Evolutionary conservation across 495 filamentous ascomycete genomes (phyloP), one percentile per base, ranked within the genome.

Genomic region (Tuber brumale): DNA sequence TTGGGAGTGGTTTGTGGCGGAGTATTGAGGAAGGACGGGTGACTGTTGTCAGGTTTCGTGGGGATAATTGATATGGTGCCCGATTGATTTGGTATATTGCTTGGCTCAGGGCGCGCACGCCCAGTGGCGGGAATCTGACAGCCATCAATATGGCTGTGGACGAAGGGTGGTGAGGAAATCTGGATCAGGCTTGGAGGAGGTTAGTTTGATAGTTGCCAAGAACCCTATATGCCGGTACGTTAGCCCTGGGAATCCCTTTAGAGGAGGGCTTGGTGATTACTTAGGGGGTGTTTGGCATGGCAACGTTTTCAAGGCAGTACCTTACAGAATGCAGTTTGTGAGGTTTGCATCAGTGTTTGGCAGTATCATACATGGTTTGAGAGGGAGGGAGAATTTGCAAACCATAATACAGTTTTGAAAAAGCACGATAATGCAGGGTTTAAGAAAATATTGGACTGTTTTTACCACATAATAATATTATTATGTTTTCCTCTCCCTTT

Each of bases 1-100:
- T 66, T 35, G 57, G 31, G 12, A 19, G 27, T 7, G 57, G 57
- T 66, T 66, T 66, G 57, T 66, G 77, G 46, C 76, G 82, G 42
- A 72, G 72, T 43, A 83, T 66, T 18, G 57, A 18, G 27, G 57
- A 18, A 66, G 57, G 27, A 12, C 27, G 57, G 12, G 27, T 66
- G 57, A 8, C 31, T 3, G 27, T 2, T 8, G 27, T 19, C 31
- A 66, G 57, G 35, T 66, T 66, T 35, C 3, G 57, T 66, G 31
- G 14, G 57, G 57, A 35, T 27, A 66, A 66, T 35, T 1, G 27
- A 18, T 14, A 66, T 18, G 57, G 57, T 6, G 27, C 35, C 35
- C 27, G 57, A 5, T 16, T 14, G 0, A 66, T 18, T 19, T 27
- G 27, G 14, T 31, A 35, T 19, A 27, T 12, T 4, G 57, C 31